These are phyloP conservation scores for Beauveria sp. DNA, from an alignment of 2,329 filamentous ascomycete genomes.

Conservation along the genomic window DNA sequence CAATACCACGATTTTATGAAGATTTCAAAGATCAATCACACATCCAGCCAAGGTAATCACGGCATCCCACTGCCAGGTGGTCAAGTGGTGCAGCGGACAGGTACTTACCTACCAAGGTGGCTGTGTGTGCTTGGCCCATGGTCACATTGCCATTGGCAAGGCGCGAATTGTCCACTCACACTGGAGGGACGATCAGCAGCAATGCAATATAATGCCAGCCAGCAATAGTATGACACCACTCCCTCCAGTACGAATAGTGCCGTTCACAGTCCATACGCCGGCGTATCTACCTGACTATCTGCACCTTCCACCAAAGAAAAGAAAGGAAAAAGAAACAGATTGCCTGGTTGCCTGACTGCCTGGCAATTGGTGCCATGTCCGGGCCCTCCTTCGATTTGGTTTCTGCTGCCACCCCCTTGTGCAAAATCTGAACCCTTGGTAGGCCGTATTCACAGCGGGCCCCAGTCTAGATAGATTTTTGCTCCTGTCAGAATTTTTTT, in stretches of 20 bases:
- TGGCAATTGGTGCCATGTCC: too few relatives aligned
- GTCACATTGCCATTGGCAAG: constrained; percentile 1
- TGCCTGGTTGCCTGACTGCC: too few relatives aligned
- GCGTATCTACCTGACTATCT: not conserved
- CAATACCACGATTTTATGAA: not conserved
- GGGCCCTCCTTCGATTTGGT: not conserved
- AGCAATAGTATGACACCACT: constrained; percentile 4
- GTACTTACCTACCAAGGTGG: not conserved
- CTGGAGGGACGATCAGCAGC: not conserved
- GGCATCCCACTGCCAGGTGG: not conserved
- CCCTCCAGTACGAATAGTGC: not conserved
- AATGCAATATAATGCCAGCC: not conserved
- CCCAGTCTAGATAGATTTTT: not conserved
- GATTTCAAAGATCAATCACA: not conserved
- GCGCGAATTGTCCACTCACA: not conserved
- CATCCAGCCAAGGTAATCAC: not conserved
- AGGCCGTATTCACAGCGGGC: not conserved
- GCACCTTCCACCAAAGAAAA: too few relatives aligned
- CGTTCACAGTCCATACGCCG: not conserved
- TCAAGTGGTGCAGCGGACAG: not conserved
- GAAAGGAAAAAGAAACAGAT: too few relatives aligned
- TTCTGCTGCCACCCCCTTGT: not conserved
- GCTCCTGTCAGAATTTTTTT: not conserved
- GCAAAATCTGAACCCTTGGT: not conserved
- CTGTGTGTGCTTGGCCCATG: not conserved